Evolutionary conservation across 2,329 filamentous ascomycete genomes (phyloP).

Genomic region (Cladosporium sp.): DNA sequence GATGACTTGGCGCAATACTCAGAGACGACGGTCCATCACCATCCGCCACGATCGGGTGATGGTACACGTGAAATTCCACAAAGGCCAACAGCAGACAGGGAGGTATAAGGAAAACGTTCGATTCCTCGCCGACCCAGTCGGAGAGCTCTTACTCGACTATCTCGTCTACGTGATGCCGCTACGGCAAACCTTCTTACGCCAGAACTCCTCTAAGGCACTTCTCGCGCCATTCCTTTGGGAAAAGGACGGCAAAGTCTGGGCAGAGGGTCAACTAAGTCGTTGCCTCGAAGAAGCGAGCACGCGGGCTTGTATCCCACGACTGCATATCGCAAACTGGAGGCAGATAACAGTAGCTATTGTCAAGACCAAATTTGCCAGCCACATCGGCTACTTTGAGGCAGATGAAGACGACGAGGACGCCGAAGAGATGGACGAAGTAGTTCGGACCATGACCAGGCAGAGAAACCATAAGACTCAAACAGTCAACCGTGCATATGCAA

Average conservation of each 20-base stretch:
- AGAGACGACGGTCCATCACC: slow-evolving; percentile 8
- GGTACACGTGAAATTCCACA: slow-evolving; percentile 12
- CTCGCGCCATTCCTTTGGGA: slow-evolving; percentile 15
- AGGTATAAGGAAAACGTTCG: slow-evolving; percentile 15
- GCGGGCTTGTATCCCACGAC: slow-evolving; percentile 7
- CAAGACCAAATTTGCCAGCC: slow-evolving; percentile 16
- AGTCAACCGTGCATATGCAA: slow-evolving; percentile 13
- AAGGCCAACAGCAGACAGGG: slow-evolving; percentile 14
- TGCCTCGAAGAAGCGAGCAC: slow-evolving; percentile 8
- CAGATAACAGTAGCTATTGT: slow-evolving; percentile 17
- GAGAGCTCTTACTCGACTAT: slow-evolving; percentile 15
- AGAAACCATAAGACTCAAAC: slow-evolving; percentile 15
- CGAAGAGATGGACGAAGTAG: not conserved
- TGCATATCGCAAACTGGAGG: slow-evolving; percentile 13
- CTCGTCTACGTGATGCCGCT: slow-evolving; percentile 14
- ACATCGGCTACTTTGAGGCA: slow-evolving; percentile 9
- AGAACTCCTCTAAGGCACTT: not conserved
- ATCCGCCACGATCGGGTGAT: slow-evolving; percentile 12
- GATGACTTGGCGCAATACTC: slow-evolving; percentile 11
- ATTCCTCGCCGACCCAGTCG: slow-evolving; percentile 13
- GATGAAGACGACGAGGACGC: slow-evolving; percentile 3
- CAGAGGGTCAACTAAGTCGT: slow-evolving; percentile 7
- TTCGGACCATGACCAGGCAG: slow-evolving; percentile 11
- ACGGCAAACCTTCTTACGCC: slow-evolving; percentile 14
- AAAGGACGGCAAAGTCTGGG: slow-evolving; percentile 14